These are phyloP conservation scores for Plasmodium inui DNA, from an alignment of 169 alveolate genomes.

Conservation along the genomic window DNA sequence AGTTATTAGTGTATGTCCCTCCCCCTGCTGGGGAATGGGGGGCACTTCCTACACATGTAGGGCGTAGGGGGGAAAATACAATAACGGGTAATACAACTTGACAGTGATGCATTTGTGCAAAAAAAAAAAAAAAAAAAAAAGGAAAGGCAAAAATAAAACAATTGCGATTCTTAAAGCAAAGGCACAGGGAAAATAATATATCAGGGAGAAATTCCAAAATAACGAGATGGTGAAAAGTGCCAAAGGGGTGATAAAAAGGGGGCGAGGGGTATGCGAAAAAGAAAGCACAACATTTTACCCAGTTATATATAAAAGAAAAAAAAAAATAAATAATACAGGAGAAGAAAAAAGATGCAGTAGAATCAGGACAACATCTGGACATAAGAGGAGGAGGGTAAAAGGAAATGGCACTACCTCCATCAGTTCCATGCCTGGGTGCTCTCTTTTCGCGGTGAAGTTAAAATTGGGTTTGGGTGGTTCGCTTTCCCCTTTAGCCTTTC, in stretches of 20 bases:
- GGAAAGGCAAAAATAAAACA: neutral
- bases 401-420: neutral
- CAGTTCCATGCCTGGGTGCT: neutral
- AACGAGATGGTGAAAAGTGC: neutral
- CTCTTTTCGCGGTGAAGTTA: neutral
- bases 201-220: neutral
- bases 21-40: neutral
- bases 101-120: neutral
- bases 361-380: neutral
- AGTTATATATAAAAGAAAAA: neutral
- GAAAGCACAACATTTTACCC: neutral
- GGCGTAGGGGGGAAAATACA: neutral
- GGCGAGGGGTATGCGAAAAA: neutral
- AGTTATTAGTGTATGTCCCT: neutral
- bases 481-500: neutral
- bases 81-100: neutral
- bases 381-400: neutral
- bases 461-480: neutral
- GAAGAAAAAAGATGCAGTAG: neutral
- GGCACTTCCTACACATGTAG: neutral
- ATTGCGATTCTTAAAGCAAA: neutral
- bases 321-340: neutral
- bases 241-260: neutral
- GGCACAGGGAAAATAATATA: neutral
- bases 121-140: neutral